A percentile compares a stretch with the other conserved stretches of the same genome.
phyloP scores from a whole-genome alignment of 345 rosid genomes.

The Eucalyptus caleyi region DNA sequence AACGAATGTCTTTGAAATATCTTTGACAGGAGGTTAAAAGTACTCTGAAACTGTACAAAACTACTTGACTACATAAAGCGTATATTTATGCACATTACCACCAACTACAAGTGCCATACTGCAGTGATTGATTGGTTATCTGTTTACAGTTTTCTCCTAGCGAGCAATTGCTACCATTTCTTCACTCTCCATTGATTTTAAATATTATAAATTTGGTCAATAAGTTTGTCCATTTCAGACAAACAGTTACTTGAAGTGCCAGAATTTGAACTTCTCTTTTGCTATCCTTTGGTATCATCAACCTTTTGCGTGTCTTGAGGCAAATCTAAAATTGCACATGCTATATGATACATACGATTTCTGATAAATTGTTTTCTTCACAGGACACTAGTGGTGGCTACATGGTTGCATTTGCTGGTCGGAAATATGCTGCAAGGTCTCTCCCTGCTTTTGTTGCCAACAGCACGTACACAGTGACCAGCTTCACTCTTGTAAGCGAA shows the following conservation, averaged over 20 bases:
- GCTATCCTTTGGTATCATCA: not conserved
- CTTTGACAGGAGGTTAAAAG: not conserved
- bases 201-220: not conserved
- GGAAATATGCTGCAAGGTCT: conserved; percentile 95
- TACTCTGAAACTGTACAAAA: not conserved
- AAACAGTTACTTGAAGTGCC: not conserved
- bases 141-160: not conserved
- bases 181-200: not conserved
- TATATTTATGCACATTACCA: not conserved
- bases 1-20: not conserved
- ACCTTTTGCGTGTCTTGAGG: not conserved
- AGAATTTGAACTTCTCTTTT: not conserved
- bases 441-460: conserved; percentile 74
- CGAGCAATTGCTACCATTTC: not conserved
- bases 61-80: not conserved
- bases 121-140: not conserved
- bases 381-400: conserved; percentile 67
- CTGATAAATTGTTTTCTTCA: not conserved
- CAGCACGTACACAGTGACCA: conserved; percentile 52
- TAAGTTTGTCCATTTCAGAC: not conserved
- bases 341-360: not conserved
- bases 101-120: not conserved
- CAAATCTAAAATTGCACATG: not conserved
- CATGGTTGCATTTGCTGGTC: conserved; percentile 98
- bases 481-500: conserved; percentile 84